Evolutionary conservation across 2,329 filamentous ascomycete species (phyloP).

Genomic region (Colletotrichum kahawae): DNA sequence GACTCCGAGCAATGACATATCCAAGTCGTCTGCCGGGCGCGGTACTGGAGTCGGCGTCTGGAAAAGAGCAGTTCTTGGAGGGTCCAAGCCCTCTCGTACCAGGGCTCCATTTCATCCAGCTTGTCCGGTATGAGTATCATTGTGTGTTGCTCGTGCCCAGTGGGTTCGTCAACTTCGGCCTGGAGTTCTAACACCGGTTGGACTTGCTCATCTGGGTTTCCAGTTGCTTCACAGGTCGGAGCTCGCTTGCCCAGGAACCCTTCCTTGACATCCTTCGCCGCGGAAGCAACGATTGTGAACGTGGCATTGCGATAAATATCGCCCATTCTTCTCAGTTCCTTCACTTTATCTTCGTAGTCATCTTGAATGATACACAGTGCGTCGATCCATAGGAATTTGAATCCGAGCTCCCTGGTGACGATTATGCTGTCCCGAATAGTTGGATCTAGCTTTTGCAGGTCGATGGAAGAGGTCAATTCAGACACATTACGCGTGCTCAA

Average conservation of each 20-base stretch:
- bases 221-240: neutral
- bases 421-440: neutral
- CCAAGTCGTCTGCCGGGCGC: neutral
- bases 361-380: neutral
- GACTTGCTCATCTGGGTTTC: neutral
- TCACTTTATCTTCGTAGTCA: neutral
- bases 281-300: neutral
- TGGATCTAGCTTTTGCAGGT: neutral
- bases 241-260: neutral
- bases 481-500: neutral
- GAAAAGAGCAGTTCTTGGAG: neutral
- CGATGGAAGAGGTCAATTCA: neutral
- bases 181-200: neutral
- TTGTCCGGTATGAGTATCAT: neutral
- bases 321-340: neutral
- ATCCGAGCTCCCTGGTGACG: neutral
- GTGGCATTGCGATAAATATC: neutral
- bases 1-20: neutral
- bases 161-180: neutral
- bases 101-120: neutral
- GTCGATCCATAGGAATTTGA: neutral
- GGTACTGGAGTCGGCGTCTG: neutral
- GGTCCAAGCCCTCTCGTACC: neutral
- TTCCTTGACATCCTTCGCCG: neutral
- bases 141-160: neutral